Evolutionary conservation across 2,329 filamentous ascomycete genomes (phyloP).

Genomic region (Aschersonia sp.): DNA sequence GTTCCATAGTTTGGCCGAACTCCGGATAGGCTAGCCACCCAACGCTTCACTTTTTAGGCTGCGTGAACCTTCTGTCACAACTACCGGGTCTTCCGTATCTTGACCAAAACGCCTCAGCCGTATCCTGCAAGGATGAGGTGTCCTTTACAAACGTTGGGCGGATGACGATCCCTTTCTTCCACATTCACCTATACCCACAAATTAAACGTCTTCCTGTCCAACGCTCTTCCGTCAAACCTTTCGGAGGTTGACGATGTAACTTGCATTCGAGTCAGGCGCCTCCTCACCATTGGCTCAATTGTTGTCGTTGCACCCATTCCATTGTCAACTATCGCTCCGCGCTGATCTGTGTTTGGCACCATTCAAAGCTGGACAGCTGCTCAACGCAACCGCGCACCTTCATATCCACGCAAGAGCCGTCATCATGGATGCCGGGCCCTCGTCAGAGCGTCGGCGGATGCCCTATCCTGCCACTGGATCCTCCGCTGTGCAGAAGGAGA

Average conservation of each 20-base stretch:
- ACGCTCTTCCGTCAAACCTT: background rate
- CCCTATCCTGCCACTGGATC: conserved; percentile 1
- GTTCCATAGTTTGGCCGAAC: conserved; percentile 14
- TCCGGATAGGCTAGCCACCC: conserved; percentile 2
- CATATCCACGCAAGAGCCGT: background rate
- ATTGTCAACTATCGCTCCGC: background rate
- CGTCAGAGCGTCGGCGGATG: conserved; percentile 7
- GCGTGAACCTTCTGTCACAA: background rate
- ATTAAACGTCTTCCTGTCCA: conserved; percentile 1
- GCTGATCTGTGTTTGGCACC: too few species aligned
- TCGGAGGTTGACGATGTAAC: conserved; percentile 1
- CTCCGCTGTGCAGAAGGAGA: background rate
- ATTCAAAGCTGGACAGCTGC: too few species aligned
- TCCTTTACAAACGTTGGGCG: conserved; percentile 12
- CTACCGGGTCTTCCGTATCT: background rate
- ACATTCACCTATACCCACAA: conserved; percentile 6
- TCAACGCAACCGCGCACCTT: too few species aligned
- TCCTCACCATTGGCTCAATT: conserved; percentile 1
- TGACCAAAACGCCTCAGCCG: conserved; percentile 1
- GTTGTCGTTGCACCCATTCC: background rate
- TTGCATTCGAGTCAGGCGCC: conserved; percentile 1
- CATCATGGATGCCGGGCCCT: conserved; percentile 12
- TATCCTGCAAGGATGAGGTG: conserved; percentile 13
- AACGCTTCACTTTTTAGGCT: background rate
- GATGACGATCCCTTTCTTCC: conserved; percentile 6